Conservation (phyloP, 1,139 yeast genomes). For the Candida sp. region DNA sequence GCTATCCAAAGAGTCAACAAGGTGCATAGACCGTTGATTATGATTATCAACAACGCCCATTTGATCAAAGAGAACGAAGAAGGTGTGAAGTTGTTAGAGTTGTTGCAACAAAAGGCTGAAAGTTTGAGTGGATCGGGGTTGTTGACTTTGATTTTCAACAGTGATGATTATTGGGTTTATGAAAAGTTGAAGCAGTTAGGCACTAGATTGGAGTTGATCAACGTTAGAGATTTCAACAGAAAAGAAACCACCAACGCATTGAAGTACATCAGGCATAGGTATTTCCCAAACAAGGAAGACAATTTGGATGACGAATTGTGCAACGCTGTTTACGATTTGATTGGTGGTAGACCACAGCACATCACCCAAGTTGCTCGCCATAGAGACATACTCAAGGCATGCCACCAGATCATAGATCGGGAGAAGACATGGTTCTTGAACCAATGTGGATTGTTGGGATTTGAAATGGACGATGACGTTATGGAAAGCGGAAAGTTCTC, state of each 20-base stretch:
- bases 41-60: constrained; percentile 78
- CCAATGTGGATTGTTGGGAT: constrained; percentile 80
- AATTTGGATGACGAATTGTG: constrained; percentile 44
- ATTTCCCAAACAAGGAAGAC: constrained; percentile 32
- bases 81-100: constrained; percentile 72
- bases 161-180: constrained; percentile 89
- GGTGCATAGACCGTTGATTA: constrained; percentile 58
- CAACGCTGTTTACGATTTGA: constrained; percentile 63
- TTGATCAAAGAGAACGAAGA: constrained; percentile 75
- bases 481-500: constrained; percentile 87
- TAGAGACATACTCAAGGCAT: constrained; percentile 61
- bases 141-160: constrained; percentile 76
- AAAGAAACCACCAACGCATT: constrained; percentile 61
- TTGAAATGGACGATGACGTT: constrained; percentile 87
- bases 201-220: constrained; percentile 74
- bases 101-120: constrained; percentile 86
- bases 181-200: constrained; percentile 76
- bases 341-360: constrained; percentile 90
- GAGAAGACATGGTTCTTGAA: constrained; percentile 89
- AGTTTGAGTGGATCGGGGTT: constrained; percentile 76
- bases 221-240: constrained; percentile 69
- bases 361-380: constrained; percentile 76
- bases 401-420: constrained; percentile 73
- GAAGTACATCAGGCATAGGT: constrained; percentile 52
- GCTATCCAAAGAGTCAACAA: constrained; percentile 54